A percentile compares a stretch with the other conserved stretches of the same genome.
phyloP scores from a whole-genome alignment of 2,329 filamentous ascomycete species.

The Fusarium sp. region DNA sequence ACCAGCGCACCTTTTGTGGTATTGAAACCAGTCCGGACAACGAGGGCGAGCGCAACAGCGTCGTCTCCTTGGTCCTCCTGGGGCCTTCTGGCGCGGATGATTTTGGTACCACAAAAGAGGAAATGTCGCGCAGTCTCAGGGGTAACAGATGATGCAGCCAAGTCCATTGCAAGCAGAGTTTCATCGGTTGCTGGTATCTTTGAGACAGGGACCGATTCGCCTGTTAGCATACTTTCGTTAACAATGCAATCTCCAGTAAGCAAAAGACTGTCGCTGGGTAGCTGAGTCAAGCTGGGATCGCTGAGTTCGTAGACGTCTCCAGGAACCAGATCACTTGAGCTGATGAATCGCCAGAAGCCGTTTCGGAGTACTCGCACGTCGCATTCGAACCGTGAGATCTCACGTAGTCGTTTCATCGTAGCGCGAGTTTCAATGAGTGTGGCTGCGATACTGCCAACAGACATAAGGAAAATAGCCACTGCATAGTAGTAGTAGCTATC shows the following conservation, averaged over 20 bases:
- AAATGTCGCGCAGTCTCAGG: constrained; percentile 89
- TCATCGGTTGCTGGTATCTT: constrained; percentile 88
- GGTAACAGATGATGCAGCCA: constrained; percentile 84
- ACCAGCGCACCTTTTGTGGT: constrained; percentile 97
- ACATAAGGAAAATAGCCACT: constrained; percentile 93
- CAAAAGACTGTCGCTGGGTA: constrained; percentile 92
- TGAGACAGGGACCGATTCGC: constrained; percentile 96
- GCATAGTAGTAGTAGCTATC: constrained; percentile 99
- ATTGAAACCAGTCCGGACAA: constrained; percentile 94
- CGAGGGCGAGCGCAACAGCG: constrained; percentile 89
- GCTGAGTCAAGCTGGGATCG: constrained; percentile 86
- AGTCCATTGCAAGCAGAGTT: constrained; percentile 78
- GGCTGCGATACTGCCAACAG: constrained; percentile 88
- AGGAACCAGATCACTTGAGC: constrained; percentile 89
- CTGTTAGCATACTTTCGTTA: constrained; percentile 98
- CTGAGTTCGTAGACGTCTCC: constrained; percentile 98
- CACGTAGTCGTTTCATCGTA: constrained; percentile 89
- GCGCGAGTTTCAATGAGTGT: constrained; percentile 91
- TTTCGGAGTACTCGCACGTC: constrained; percentile 93
- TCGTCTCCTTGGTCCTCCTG: constrained; percentile 89
- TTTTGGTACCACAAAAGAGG: constrained; percentile 94
- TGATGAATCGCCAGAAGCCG: constrained; percentile 93
- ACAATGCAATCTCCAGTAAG: constrained; percentile 97
- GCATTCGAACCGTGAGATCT: constrained; percentile 95
- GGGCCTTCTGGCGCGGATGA: constrained; percentile 88